Evolutionary conservation across 2,329 filamentous ascomycete genomes (phyloP), one percentile per base, ranked within the genome.

Genomic region (Scedosporium aurantiacum): DNA sequence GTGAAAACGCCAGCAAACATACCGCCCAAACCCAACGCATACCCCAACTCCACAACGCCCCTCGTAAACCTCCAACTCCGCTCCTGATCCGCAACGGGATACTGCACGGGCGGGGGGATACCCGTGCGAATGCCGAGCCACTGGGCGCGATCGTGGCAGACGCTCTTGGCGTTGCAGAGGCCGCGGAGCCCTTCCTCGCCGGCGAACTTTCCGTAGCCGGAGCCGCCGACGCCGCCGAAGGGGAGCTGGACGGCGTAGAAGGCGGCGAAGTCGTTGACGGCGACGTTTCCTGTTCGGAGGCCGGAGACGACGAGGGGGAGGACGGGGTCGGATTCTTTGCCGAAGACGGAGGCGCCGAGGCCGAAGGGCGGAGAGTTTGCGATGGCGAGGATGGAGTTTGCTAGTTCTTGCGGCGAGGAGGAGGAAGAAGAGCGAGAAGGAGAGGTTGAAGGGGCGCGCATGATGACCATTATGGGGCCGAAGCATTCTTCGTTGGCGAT

Each of bases 221-320:
- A 95, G 1, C 91, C 93, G 62, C 84, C 85, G n/a, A 90, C 85
- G 60, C 92, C 94, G 43, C 94, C 94, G 73, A 99, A 99, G 0
- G 94, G 94, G 45, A 99, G 76, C 74, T 96, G 91, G 6, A 96
- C 92, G 60, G 93, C 91, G 71, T 99, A 99, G 73, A 86, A 97
- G 28, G 86, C 88, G 21, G 87, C 94, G 70, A 99, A 99, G 76
- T 99, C 94, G 72, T 99, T 99, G 67, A 99, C 84, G 25, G 91
- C 86, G 0, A 97, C 90, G 89, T 96, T 97, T 54, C 94, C 94
- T 0, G 89, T 86, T 64, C 87, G 84, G 59, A 97, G 80, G 25
- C 84, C 83, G 21, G 74, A 74, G 1, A 93, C 84, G 28, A 95
- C 84, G 16, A 76, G 76, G 16, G 81, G 74, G 1, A 96, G 78